Evolutionary conservation across 768 basidiomycete species (phyloP).

Genomic region (Kwoniella dendrophila): DNA sequence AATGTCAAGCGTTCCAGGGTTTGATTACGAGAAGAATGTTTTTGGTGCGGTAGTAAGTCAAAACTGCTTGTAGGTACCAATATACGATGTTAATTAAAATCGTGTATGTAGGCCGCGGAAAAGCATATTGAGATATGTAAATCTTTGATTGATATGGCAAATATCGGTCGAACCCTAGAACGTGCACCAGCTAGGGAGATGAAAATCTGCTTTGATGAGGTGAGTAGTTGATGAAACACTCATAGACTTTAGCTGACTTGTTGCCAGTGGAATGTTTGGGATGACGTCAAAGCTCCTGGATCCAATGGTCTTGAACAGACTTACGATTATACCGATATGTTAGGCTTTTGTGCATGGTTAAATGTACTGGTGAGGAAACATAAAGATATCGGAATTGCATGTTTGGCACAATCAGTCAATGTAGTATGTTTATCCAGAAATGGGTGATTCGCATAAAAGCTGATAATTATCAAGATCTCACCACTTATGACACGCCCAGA

Average conservation of each 20-base stretch:
- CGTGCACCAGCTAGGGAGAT: slow-evolving; percentile 30
- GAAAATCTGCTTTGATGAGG: slow-evolving; percentile 61
- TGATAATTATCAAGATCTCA: too few relatives aligned
- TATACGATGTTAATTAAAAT: not conserved
- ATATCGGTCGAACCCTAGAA: slow-evolving; percentile 35
- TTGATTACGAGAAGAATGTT: slow-evolving; percentile 61
- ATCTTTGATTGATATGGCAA: slow-evolving; percentile 61
- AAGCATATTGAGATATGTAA: slow-evolving; percentile 62
- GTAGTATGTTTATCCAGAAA: slow-evolving; percentile 54
- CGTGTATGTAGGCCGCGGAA: slow-evolving; percentile 57
- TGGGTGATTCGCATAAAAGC: too few relatives aligned
- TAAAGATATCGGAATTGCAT: slow-evolving; percentile 65
- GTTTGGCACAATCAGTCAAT: slow-evolving; percentile 64
- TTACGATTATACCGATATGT: slow-evolving; percentile 63
- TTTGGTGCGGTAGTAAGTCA: slow-evolving; percentile 60
- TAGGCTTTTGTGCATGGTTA: slow-evolving; percentile 66
- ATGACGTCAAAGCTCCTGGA: slow-evolving; percentile 59
- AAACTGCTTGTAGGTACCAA: not conserved
- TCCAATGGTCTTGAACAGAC: slow-evolving; percentile 63
- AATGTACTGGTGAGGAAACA: slow-evolving; percentile 67
- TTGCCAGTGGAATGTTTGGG: slow-evolving; percentile 61
- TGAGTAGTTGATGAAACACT: slow-evolving; percentile 12
- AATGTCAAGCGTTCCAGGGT: slow-evolving; percentile 27
- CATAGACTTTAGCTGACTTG: not conserved
- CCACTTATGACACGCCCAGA: slow-evolving; percentile 55